These are phyloP conservation scores for Eucalyptus leucophloia DNA, from an alignment of 345 rosid genomes.

Conservation along the genomic window DNA sequence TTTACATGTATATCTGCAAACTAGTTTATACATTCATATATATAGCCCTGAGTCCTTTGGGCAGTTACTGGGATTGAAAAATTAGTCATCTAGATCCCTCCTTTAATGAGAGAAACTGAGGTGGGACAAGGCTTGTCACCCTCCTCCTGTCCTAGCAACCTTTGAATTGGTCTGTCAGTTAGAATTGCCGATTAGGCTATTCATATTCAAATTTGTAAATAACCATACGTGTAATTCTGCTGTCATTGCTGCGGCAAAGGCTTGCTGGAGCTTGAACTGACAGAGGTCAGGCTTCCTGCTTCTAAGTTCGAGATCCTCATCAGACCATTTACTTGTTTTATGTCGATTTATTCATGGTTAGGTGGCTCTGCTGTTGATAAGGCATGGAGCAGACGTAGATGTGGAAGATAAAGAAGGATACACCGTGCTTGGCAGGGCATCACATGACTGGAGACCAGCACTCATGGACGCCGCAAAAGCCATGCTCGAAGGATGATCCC, in stretches of 20 bases:
- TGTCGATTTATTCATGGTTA: not conserved
- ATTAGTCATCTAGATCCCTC: not conserved
- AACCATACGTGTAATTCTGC: not conserved
- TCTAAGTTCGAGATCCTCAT: not conserved
- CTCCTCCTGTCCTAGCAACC: not conserved
- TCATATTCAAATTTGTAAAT: not conserved
- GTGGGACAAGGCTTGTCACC: not conserved
- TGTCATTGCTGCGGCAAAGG: not conserved
- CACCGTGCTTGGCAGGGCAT: constrained; percentile 90
- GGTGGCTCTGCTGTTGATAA: constrained; percentile 71
- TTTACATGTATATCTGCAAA: not conserved
- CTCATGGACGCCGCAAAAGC: constrained; percentile 69
- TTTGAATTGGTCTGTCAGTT: not conserved
- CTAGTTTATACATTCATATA: not conserved
- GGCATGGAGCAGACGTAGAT: constrained; percentile 92
- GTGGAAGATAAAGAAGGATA: constrained; percentile 89
- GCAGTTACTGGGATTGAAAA: not conserved
- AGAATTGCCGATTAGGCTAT: not conserved
- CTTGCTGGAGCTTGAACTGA: not conserved
- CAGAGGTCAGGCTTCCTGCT: not conserved
- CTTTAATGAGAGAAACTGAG: not conserved
- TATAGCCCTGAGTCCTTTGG: not conserved
- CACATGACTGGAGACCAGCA: constrained; percentile 37
- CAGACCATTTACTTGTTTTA: not conserved
- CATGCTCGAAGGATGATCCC: constrained; percentile 61